A percentile compares a stretch with the other conserved stretches of the same genome.
Evolutionary conservation across 1,284 basidiomycete genomes (phyloP).

Genomic region (Ustilago trichophora): DNA sequence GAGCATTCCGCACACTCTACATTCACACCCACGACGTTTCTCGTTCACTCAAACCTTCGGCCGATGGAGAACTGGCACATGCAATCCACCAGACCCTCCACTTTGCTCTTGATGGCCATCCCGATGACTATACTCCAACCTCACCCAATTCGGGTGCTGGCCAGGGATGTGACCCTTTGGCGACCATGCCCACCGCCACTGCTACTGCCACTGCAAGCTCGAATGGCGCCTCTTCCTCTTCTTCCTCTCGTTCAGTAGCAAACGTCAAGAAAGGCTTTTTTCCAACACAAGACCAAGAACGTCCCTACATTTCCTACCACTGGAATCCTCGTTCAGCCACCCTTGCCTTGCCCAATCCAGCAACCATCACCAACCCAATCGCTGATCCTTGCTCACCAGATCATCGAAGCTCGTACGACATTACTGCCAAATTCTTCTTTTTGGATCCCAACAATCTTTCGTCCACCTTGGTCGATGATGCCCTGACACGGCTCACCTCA

Average conservation of each 20-base stretch:
- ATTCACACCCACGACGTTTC: conserved; percentile 60
- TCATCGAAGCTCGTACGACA: conserved; percentile 50
- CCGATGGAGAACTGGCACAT: conserved; percentile 57
- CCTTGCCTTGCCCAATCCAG: conserved; percentile 50
- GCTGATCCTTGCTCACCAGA: conserved; percentile 53
- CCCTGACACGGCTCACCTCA: conserved; percentile 40
- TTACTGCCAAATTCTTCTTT: conserved; percentile 62
- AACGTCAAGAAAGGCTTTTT: conserved; percentile 47
- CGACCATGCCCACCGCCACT: conserved; percentile 30
- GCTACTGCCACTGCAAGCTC: neutral
- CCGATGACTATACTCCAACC: conserved; percentile 47
- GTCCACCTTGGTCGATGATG: conserved; percentile 45
- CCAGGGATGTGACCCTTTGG: conserved; percentile 27
- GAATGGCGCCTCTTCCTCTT: neutral
- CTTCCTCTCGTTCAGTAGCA: conserved; percentile 1
- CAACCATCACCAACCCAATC: conserved; percentile 49
- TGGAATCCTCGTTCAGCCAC: conserved; percentile 27
- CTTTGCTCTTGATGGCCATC: conserved; percentile 57
- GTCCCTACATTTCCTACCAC: conserved; percentile 55
- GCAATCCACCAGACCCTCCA: conserved; percentile 62
- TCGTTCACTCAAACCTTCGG: conserved; percentile 52
- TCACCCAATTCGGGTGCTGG: conserved; percentile 20
- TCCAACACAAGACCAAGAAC: conserved; percentile 29
- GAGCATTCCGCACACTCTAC: conserved; percentile 38
- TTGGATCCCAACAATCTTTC: conserved; percentile 30